Percentiles rank a stretch among this genome's conserved stretches.
Evolutionary conservation across 2,329 filamentous ascomycete species (phyloP).

Genomic region (Colletotrichum echinochloae): DNA sequence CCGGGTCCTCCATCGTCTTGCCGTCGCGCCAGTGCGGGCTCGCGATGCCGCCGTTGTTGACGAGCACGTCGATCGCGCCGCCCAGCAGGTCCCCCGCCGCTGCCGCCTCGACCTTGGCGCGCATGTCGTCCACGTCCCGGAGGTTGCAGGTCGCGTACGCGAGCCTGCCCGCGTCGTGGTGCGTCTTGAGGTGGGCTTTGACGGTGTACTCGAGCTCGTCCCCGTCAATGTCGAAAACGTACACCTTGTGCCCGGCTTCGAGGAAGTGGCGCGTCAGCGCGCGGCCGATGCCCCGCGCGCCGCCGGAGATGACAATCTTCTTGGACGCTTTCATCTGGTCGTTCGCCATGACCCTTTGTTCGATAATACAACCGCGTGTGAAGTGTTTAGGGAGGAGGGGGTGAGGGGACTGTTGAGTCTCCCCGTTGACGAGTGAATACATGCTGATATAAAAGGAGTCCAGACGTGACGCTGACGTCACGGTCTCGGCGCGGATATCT

Average conservation of each 20-base stretch:
- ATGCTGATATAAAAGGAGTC: not conserved
- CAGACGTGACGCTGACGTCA: constrained; percentile 5
- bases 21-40: constrained; percentile 55
- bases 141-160: constrained; percentile 56
- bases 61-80: constrained; percentile 53
- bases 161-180: constrained; percentile 45
- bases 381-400: not conserved
- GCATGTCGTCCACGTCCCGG: constrained; percentile 52
- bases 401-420: no score
- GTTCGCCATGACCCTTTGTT: not conserved
- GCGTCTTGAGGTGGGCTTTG: constrained; percentile 47
- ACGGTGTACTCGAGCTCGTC: constrained; percentile 54
- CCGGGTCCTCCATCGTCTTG: constrained; percentile 58
- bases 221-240: constrained; percentile 57
- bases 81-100: constrained; percentile 49
- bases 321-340: not conserved
- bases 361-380: no score
- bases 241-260: constrained; percentile 55
- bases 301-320: constrained; percentile 45
- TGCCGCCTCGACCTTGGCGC: constrained; percentile 50
- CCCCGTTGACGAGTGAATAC: not conserved
- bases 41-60: constrained; percentile 55
- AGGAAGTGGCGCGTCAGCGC: constrained; percentile 57
- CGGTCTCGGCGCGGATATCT: not conserved
- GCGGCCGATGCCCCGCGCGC: constrained; percentile 59